Conservation (phyloP, 1,284 basidiomycete genomes). For the Naganishia sp. region DNA sequence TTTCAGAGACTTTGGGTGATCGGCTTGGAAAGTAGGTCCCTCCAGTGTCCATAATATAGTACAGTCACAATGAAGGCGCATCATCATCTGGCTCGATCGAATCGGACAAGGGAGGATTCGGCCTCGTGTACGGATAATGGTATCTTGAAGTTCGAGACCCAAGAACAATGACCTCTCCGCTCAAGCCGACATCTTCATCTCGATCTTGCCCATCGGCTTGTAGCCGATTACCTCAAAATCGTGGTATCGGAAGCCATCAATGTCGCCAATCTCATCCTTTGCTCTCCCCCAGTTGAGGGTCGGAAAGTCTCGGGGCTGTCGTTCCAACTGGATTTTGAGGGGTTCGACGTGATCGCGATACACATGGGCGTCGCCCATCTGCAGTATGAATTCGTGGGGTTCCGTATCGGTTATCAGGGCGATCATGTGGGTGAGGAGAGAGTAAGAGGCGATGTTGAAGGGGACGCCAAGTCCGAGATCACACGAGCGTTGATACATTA, state of each 20-base stretch:
- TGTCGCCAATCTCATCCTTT: slow-evolving; percentile 60
- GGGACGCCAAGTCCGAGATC: slow-evolving; percentile 95
- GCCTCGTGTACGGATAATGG: no score
- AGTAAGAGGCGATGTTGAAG: slow-evolving; percentile 98
- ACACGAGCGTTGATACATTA: slow-evolving; percentile 98
- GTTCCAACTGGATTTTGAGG: slow-evolving; percentile 74
- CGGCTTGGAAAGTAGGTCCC: no score
- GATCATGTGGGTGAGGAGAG: slow-evolving; percentile 94
- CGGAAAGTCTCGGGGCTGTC: slow-evolving; percentile 81
- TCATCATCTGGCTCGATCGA: no score
- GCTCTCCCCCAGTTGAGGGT: slow-evolving; percentile 71
- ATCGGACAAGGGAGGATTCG: no score
- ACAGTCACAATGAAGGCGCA: no score
- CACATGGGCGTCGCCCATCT: slow-evolving; percentile 95
- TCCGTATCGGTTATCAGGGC: slow-evolving; percentile 85
- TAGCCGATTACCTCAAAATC: slow-evolving; percentile 89
- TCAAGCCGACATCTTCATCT: slow-evolving; percentile 92
- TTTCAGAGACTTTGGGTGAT: no score
- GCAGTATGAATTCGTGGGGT: slow-evolving; percentile 83
- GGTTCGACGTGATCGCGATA: slow-evolving; percentile 91
- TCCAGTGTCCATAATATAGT: no score
- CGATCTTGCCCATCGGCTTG: slow-evolving; percentile 77
- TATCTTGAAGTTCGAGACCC: no score
- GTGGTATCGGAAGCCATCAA: slow-evolving; percentile 78
- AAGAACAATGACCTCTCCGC: neutral